Evolutionary conservation across 768 basidiomycete species (phyloP), one percentile per base, ranked within the genome.

Genomic region (Hericium alpestre): DNA sequence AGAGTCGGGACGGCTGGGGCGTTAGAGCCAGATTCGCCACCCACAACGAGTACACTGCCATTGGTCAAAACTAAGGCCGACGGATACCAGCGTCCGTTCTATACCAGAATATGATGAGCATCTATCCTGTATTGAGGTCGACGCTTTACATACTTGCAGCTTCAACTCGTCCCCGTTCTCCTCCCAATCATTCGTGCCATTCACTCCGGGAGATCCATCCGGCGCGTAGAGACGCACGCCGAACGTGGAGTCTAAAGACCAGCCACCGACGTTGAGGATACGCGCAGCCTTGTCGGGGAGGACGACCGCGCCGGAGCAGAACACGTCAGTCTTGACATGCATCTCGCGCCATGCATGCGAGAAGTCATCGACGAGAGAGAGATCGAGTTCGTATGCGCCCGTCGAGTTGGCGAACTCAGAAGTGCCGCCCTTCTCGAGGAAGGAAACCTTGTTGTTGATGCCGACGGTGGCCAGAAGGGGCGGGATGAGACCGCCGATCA

Each of bases 151-250:
- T 46, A 84, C 84, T 76, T 89, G 87, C 23, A 90, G 74, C 2
- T 69, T 60, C 2, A 90, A 73, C 40, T 76, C 74, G 0, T 77
- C 59, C 40, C 71, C 73, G 60, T 90, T 80, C 67, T 90, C 88
- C 67, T 90, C 78, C 89, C 89, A 91, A 62, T 90, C 85, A 54
- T 81, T 83, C 4, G 86, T 89, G 6, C 81, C 80, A 59, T 87
- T 87, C 27, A 82, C 79, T 0, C 89, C 89, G 4, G 78, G 69
- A 1, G 65, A 70, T 23, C 89, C 88, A 62, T 84, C 77, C 0
- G 89, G 89, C 0, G 80, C 80, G 59, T 87, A 90, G 15, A 91
- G 67, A 27, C 89, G 78, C 32, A 91, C 73, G 41, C 89, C 89
- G 53, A 73, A 85, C 10, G 87, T 88, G 20, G 87, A 88, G 2